phyloP scores from a whole-genome alignment of 192 early-diverging fungal genomes.

The Coemansia sp. region DNA sequence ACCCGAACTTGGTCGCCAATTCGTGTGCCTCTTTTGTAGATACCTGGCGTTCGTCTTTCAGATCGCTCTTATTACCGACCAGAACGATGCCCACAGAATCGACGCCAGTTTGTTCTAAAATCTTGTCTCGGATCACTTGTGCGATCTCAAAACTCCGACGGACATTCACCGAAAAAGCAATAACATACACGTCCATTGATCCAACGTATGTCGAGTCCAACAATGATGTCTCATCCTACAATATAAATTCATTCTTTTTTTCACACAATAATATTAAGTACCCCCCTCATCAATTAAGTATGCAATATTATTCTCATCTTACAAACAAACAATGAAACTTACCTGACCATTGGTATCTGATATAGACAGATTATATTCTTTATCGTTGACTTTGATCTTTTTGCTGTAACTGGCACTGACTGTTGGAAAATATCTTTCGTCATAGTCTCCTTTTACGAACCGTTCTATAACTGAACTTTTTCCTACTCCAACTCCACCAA shows the following conservation, averaged over 20 bases:
- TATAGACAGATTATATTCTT: constrained; percentile 88
- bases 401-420: constrained; percentile 92
- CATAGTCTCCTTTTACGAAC: constrained; percentile 90
- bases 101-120: constrained; percentile 86
- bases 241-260: background rate
- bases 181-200: constrained; percentile 91
- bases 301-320: background rate
- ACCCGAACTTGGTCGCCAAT: constrained; percentile 80
- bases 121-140: constrained; percentile 88
- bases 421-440: constrained; percentile 92
- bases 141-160: constrained; percentile 88
- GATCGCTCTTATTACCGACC: constrained; percentile 92
- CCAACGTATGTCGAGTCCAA: constrained; percentile 88
- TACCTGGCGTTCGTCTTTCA: constrained; percentile 71
- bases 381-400: constrained; percentile 73
- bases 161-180: constrained; percentile 90
- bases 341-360: constrained; percentile 96
- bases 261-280: no score
- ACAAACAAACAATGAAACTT: constrained; percentile 16
- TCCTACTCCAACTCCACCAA: constrained; percentile 51
- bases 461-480: constrained; percentile 91
- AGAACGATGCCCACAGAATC: constrained; percentile 89
- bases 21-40: constrained; percentile 72
- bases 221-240: constrained; percentile 90
- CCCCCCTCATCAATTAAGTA: background rate